A percentile compares a stretch with the other conserved stretches of the same genome.
These are phyloP conservation scores for Ettlia oleoabundans DNA, from an alignment of 139 green algal species.

Conservation along the genomic window DNA sequence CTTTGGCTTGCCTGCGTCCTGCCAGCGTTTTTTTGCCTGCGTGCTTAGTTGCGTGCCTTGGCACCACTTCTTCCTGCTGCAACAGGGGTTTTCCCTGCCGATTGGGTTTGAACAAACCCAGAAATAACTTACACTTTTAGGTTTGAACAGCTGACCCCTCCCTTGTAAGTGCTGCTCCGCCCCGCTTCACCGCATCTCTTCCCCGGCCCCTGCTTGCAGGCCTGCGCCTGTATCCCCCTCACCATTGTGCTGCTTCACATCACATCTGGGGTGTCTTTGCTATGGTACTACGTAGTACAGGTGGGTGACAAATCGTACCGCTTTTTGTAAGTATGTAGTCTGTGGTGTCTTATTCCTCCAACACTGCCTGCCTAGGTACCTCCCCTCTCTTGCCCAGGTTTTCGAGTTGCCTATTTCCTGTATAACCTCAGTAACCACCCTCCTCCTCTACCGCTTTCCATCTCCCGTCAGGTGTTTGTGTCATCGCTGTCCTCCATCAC, in stretches of 20 bases:
- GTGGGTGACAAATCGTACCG: no score
- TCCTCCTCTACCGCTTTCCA: slow-evolving; percentile 35
- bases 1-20: no score
- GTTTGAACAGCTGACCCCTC: no score
- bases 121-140: no score
- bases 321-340: no score
- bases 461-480: slow-evolving; percentile 40
- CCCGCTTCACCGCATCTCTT: not conserved
- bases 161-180: not conserved
- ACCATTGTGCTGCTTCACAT: slow-evolving; percentile 66
- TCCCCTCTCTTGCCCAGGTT: not conserved
- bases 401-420: not conserved
- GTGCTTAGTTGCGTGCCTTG: no score
- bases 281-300: slow-evolving; percentile 51
- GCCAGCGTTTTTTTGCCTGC: not conserved
- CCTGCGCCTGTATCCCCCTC: slow-evolving; percentile 44
- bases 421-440: no score
- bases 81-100: no score
- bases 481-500: slow-evolving; percentile 65
- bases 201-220: not conserved
- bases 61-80: no score
- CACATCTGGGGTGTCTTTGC: slow-evolving; percentile 44
- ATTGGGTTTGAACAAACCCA: no score
- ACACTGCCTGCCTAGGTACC: not conserved
- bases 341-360: not conserved